Percentiles rank a stretch among this genome's conserved stretches.
phyloP scores from a whole-genome alignment of 192 early-diverging fungal species.

The Backusella psychrophila region DNA sequence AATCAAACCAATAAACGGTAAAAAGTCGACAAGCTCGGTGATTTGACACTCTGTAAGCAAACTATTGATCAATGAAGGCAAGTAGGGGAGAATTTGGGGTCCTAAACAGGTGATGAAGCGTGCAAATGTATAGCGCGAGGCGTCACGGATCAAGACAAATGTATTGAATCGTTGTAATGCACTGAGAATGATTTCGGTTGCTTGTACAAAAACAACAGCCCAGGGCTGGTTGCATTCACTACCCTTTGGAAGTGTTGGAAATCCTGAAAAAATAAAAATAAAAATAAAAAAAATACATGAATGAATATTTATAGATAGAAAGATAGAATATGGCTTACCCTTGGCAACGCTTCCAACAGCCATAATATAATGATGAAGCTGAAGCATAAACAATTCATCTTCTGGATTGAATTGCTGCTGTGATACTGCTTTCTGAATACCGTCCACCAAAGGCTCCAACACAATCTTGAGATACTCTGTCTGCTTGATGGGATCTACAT shows the following conservation, averaged over 20 bases:
- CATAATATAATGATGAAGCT: constrained; percentile 79
- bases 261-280: constrained; percentile 31
- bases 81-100: constrained; percentile 73
- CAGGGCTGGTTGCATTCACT: constrained; percentile 47
- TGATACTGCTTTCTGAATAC: constrained; percentile 73
- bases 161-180: constrained; percentile 61
- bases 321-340: constrained; percentile 41
- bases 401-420: constrained; percentile 58
- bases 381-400: constrained; percentile 68
- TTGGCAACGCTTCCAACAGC: constrained; percentile 85
- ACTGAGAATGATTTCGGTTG: constrained; percentile 71
- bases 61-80: constrained; percentile 76
- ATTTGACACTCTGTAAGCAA: constrained; percentile 73
- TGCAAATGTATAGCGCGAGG: constrained; percentile 76
- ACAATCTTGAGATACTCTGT: constrained; percentile 69
- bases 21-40: constrained; percentile 79
- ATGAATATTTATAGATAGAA: too few species aligned
- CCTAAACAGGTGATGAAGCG: constrained; percentile 88
- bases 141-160: constrained; percentile 66
- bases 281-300: too few species aligned
- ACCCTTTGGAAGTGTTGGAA: constrained; percentile 51
- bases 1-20: constrained; percentile 80
- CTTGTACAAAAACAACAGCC: constrained; percentile 75
- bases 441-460: constrained; percentile 73
- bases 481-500: constrained; percentile 65